Base-by-base conservation (phyloP, 768 basidiomycete genomes). In the Leccinum rimulosum region DNA sequence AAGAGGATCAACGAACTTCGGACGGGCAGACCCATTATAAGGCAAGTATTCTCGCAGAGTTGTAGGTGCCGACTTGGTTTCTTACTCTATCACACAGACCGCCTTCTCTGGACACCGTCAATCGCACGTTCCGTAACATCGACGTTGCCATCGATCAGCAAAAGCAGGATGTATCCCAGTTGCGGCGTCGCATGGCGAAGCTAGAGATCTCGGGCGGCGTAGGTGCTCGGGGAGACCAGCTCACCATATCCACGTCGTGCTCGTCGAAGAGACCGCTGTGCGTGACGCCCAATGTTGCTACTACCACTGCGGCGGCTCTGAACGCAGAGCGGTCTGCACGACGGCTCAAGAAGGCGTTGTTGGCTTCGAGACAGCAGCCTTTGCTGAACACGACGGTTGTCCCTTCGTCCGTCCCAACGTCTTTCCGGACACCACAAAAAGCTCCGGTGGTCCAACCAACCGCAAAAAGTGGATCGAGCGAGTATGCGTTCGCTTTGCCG, bases 21-120 rank as follows among this genome's bases (percentile, higher is more conserved):
- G 59, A 77, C 84, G 1, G 87, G 86, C 9, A 86, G 82, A 62
- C 82, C 85, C 8, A 74, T 76, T 3, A 71, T 93, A 56, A 84
- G 82, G 91, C 88, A 64, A 35, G 83, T 75, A 14, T 30, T 25
- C 0, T 54, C n/a, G 15, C 15, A 22, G 15, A 52, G 45, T 9
- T 38, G 31, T 14, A 48, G 28, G 17, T 3, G 8, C 33, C n/a
- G 35, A 28, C 49, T 17, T 49, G 48, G 27, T 25, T 49, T 49
- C 1, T 30, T 48, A 50, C 50, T 49, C 55, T 25, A 50, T 6
- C n/a, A 52, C 51, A 25, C 67, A 95, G 93, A 63, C 82, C 92
- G 6, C 93, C 94, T 1, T 85, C 91, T 7, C 74, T 97, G 53
- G 95, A 95, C 66, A 88, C 89, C 1, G 83, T 96, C 69, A 86